Base-by-base conservation (phyloP, 2,329 filamentous ascomycete species). In the Ophiostoma australiae region DNA sequence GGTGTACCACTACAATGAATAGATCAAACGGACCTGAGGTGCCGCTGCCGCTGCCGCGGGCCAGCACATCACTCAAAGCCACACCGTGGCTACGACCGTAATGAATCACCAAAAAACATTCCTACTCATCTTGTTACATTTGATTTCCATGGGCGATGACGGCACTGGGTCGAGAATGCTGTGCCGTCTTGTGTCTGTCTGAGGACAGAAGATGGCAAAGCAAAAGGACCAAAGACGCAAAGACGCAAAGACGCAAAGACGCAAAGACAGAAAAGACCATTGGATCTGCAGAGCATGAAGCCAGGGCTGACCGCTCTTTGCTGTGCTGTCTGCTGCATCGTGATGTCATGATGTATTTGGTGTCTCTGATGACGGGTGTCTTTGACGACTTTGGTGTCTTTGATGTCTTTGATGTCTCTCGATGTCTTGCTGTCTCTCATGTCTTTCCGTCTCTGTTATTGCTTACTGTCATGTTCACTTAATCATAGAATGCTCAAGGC, bases 1-100 rank as follows among this genome's bases (percentile, higher is more conserved):
- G 92, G 90, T 95, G 73, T 96, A 93, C 80, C 92, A 96, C 80
- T 94, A 93, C 83, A 94, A 96, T 79, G 92, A 96, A 83, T 94
- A 85, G 48, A 48, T 66, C 63, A 23, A 39, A 39, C 63, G 63
- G 61, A 23, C 63, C 20, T 66, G n/a, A 33, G 4, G 31, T 20
- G 44, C 2, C 58, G 58, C 58, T 31, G 55, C 23, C 23, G 27
- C 11, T 10, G 31, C 27, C 13, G 13, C 61, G 33, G 33, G 31
- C 33, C 17, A 35, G 20, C 31, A 23, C 55, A 37, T 35, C 33
- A 65, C 11, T 37, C 61, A 17, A 63, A 65, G 61, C 31, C 61
- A 65, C n/a, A 31, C 61, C 20, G 61, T 65, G 66, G 68, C 65
- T 55, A 70, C 52, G 55, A 66, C 65, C 65, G 69, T 70, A 68